Percentiles rank a stretch among this genome's conserved stretches.
Conservation (phyloP, 169 alveolate genomes). For the Eimeria tenella region DNA sequence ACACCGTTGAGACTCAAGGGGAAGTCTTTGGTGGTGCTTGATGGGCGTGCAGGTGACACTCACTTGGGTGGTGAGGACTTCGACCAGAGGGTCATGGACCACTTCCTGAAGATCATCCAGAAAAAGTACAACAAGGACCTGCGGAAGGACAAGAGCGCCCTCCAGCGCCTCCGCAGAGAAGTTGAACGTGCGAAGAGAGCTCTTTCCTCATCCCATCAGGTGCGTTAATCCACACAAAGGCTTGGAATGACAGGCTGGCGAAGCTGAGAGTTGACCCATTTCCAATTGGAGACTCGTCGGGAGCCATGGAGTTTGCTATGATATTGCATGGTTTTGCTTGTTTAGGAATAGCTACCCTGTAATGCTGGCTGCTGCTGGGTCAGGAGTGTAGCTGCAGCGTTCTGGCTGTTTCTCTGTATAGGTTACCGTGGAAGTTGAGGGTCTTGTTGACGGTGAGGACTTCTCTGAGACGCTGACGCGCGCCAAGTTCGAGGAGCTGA, state of each 20-base stretch:
- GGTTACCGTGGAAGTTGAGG: constrained; percentile 90
- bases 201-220: constrained; percentile 93
- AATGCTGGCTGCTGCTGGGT: not conserved
- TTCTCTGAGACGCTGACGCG: constrained; percentile 93
- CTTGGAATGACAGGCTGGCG: too few species aligned
- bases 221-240: not conserved
- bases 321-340: too few species aligned
- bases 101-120: constrained; percentile 95
- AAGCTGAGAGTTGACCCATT: too few species aligned
- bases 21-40: not conserved
- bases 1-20: not conserved
- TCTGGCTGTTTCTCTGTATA: not conserved
- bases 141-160: constrained; percentile 95
- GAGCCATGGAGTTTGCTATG: too few species aligned
- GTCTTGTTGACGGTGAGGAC: constrained; percentile 91
- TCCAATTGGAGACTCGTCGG: too few species aligned
- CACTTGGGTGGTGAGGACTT: constrained; percentile 99
- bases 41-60: constrained; percentile 89
- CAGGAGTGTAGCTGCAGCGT: not conserved
- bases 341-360: too few species aligned
- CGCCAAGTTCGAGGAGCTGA: constrained; percentile 96
- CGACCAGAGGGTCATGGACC: constrained; percentile 97
- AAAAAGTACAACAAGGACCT: constrained; percentile 95
- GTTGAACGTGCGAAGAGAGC: constrained; percentile 99
- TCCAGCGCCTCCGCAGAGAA: constrained; percentile 97